Conservation (phyloP, 768 basidiomycete genomes). For the Thelephora ganbajun region DNA sequence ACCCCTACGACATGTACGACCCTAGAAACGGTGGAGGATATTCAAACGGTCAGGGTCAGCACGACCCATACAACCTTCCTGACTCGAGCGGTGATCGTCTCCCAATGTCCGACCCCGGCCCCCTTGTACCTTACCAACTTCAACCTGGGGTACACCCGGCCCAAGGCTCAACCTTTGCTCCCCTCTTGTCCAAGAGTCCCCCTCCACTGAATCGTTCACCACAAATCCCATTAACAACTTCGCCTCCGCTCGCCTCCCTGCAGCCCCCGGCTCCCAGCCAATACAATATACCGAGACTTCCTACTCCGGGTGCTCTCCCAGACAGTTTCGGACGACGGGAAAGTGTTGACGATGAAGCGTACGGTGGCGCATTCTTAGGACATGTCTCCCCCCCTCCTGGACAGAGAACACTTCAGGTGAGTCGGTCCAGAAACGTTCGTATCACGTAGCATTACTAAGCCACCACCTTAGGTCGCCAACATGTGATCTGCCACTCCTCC, state of each 20-base stretch:
- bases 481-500: too few species aligned
- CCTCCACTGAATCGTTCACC: not conserved
- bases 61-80: not conserved
- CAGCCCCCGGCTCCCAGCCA: not conserved
- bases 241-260: too few species aligned
- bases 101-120: not conserved
- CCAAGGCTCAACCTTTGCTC: too few species aligned
- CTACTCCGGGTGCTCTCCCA: not conserved
- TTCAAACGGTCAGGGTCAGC: not conserved
- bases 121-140: too few species aligned
- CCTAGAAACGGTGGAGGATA: not conserved
- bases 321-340: not conserved
- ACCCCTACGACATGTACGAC: not conserved
- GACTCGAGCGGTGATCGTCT: not conserved
- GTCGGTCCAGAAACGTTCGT: too few species aligned
- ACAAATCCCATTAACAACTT: too few species aligned
- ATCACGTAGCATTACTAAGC: too few species aligned
- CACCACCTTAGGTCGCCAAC: too few species aligned
- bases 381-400: too few species aligned
- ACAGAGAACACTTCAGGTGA: too few species aligned
- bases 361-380: not conserved
- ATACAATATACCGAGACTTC: not conserved
- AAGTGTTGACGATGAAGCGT: not conserved
- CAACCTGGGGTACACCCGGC: too few species aligned
- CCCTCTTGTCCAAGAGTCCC: constrained; percentile 1